phyloP scores from a whole-genome alignment of 345 rosid species.

The Firmiana major region DNA sequence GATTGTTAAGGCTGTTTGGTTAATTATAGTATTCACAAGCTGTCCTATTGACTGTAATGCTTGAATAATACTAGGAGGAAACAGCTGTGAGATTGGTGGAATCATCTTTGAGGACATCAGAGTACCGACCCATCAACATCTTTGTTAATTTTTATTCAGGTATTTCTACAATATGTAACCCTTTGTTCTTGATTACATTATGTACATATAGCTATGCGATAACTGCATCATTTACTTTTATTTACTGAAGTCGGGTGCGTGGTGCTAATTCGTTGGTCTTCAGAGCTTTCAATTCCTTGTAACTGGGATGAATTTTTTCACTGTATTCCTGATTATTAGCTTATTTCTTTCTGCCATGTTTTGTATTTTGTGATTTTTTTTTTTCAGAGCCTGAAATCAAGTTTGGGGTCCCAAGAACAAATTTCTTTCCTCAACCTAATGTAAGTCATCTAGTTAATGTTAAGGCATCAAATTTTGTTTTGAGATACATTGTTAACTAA shows the following conservation, averaged over 20 bases:
- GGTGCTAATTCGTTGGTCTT: background rate
- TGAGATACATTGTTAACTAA: background rate
- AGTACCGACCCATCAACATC: constrained; percentile 74
- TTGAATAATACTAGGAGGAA: constrained; percentile 56
- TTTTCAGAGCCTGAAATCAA: constrained; percentile 80
- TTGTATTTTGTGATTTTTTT: constrained; percentile 3
- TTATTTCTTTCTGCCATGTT: background rate
- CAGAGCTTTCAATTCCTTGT: constrained; percentile 13
- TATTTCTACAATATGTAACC: constrained; percentile 14
- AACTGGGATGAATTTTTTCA: background rate
- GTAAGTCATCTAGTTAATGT: constrained; percentile 32
- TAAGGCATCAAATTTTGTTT: background rate
- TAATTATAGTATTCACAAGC: background rate
- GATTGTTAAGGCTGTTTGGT: background rate
- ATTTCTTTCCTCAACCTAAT: constrained; percentile 89
- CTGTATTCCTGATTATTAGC: background rate
- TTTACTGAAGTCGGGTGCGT: background rate
- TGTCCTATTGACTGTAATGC: background rate
- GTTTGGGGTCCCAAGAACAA: constrained; percentile 69
- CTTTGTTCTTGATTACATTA: background rate
- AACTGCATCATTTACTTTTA: constrained; percentile 1
- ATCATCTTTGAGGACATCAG: constrained; percentile 56
- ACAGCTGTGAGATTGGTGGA: constrained; percentile 70
- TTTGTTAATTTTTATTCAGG: constrained; percentile 80
- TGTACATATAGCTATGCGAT: background rate